phyloP scores from a whole-genome alignment of 805 yeast species.

The Metschnikowia henanensis region DNA sequence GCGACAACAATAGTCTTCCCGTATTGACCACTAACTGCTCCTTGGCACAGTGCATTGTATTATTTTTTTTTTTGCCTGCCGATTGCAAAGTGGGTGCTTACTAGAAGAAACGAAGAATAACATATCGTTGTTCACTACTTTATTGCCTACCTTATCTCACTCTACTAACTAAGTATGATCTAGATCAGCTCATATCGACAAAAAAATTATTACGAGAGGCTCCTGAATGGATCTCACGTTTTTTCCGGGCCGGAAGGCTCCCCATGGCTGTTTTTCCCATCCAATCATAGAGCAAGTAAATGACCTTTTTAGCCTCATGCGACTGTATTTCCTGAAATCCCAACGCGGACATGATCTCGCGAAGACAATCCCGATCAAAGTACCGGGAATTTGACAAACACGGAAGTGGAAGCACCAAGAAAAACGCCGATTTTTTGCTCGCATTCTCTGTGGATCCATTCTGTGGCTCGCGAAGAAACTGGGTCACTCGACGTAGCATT shows the following conservation, averaged over 20 bases:
- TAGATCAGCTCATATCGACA: constrained; percentile 28
- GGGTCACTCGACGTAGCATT: constrained; percentile 64
- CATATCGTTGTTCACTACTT: too few relatives aligned
- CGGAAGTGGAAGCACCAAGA: constrained; percentile 86
- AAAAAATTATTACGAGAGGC: constrained; percentile 69
- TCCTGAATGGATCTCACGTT: constrained; percentile 57
- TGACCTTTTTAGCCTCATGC: constrained; percentile 68
- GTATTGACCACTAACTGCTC: too few relatives aligned
- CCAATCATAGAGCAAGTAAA: constrained; percentile 68
- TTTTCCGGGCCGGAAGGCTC: constrained; percentile 21
- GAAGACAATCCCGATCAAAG: constrained; percentile 46
- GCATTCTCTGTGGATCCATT: not conserved
- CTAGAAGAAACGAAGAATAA: too few relatives aligned
- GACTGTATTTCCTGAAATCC: constrained; percentile 54
- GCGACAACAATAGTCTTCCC: too few relatives aligned
- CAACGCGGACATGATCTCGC: constrained; percentile 50
- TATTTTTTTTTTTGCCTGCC: too few relatives aligned
- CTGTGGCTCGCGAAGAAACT: constrained; percentile 49
- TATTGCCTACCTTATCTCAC: too few relatives aligned
- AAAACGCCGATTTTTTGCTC: constrained; percentile 24
- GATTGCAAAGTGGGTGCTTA: too few relatives aligned
- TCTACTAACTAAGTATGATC: not conserved
- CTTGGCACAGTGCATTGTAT: too few relatives aligned
- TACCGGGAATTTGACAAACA: constrained; percentile 85
- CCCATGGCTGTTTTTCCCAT: constrained; percentile 24